phyloP scores from a whole-genome alignment of 306 rosid genomes.

The Vigna hirtella region DNA sequence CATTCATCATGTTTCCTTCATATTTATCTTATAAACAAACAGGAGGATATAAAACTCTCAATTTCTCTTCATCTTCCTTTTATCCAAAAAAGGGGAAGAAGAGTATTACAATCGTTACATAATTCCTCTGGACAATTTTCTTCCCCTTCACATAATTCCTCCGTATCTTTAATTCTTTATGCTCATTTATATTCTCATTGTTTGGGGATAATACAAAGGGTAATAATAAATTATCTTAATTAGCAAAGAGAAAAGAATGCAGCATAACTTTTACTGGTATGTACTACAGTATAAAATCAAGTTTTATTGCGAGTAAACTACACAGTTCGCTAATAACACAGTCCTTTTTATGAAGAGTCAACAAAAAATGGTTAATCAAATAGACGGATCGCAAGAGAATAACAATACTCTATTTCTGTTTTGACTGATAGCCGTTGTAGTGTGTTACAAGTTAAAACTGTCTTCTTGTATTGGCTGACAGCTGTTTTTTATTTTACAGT shows the following conservation, averaged over 20 bases:
- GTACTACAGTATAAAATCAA: neutral
- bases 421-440: no score
- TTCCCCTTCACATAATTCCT: constrained; percentile 15
- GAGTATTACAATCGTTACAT: neutral
- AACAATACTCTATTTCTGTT: no score
- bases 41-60: neutral
- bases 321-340: neutral
- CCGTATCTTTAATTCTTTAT: neutral
- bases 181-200: neutral
- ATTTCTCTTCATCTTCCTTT: constrained; percentile 22
- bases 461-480: no score
- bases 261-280: constrained; percentile 5
- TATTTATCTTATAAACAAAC: neutral
- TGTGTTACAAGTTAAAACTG: no score
- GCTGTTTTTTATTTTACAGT: no score
- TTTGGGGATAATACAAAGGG: neutral
- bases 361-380: neutral
- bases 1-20: constrained; percentile 14
- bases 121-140: constrained; percentile 23
- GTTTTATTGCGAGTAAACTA: neutral
- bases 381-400: neutral
- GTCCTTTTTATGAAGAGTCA: neutral
- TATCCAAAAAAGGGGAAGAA: constrained; percentile 17
- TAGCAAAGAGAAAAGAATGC: neutral
- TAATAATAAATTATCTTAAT: constrained; percentile 8